Base-by-base conservation (phyloP, 2,329 filamentous ascomycete species). In the Cordyceps cicadae region DNA sequence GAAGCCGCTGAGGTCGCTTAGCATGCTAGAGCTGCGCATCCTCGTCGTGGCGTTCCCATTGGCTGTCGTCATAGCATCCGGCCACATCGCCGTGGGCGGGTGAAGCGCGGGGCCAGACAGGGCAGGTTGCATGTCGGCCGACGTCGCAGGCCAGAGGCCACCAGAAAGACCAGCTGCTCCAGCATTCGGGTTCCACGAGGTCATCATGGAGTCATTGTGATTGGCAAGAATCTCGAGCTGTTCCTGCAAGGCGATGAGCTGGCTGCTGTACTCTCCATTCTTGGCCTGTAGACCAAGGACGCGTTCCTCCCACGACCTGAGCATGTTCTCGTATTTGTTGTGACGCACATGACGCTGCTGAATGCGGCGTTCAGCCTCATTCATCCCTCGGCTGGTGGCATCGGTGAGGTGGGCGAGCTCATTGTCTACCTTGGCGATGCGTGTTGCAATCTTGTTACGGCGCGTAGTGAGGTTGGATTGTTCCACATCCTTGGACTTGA, bases 371-470 rank as follows among this genome's bases (percentile, higher is more conserved):
- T 85, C 84, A 59, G 84, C 86, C 69, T 87, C 85, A 64, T 86
- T 81, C 21, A 86, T 76, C 1, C 84, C 85, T 54, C 85, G 81
- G 55, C 79, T 80, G 70, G 89, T 89, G 66, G 87, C 87, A 66
- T 87, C 84, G 26, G 81, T 80, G 66, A 92, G 86, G 66, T 86
- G 85, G 60, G 86, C 84, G 66, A 88, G 81, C 71, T 92, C 88
- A 65, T 84, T 86, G 65, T 88, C 85, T 26, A 90, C 84, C 75
- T 90, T 90, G 69, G 81, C 80, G 66, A 89, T 87, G 55, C 89
- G 86, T 29, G 83, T 80, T 60, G 84, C 83, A 48, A 90, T 85
- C 74, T 89, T 89, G 75, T 90, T 89, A 54, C 83, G 82, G 71
- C 89, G 89, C 61, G 84, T 83, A 68, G 86, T 81, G 34, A 87